Evolutionary conservation across 2,329 filamentous ascomycete species (phyloP).

Genomic region (Pyrenochaeta sp.): DNA sequence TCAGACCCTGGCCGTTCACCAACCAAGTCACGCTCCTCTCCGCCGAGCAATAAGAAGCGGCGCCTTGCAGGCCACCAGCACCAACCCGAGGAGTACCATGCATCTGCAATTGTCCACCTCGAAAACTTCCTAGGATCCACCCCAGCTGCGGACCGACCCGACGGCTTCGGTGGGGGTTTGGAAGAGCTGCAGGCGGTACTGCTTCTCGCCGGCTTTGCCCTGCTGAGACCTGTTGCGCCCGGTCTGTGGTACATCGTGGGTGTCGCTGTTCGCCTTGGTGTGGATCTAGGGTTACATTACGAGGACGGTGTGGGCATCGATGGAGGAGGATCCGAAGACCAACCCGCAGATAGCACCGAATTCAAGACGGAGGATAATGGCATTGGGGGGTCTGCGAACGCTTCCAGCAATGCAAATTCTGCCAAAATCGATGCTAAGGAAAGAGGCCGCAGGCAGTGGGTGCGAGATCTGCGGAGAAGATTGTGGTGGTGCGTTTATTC

Average conservation of each 20-base stretch:
- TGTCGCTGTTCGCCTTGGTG: constrained; percentile 86
- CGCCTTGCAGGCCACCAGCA: constrained; percentile 62
- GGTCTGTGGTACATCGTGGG: constrained; percentile 98
- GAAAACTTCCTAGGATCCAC: constrained; percentile 81
- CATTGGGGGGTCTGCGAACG: constrained; percentile 15
- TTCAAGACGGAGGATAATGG: constrained; percentile 45
- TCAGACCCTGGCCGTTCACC: constrained; percentile 40
- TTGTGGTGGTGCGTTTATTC: constrained; percentile 99
- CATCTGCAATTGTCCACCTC: constrained; percentile 89
- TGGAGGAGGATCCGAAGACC: constrained; percentile 48
- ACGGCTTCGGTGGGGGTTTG: constrained; percentile 81
- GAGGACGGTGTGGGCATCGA: constrained; percentile 80
- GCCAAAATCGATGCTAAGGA: constrained; percentile 60
- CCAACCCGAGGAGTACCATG: constrained; percentile 95
- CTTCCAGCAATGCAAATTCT: constrained; percentile 27
- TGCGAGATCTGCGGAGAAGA: constrained; percentile 82
- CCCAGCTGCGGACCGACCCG: constrained; percentile 61
- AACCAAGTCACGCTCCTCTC: constrained; percentile 36
- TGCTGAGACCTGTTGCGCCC: constrained; percentile 84
- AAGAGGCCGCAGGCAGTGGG: constrained; percentile 77
- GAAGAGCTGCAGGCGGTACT: constrained; percentile 95
- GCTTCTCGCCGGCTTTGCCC: constrained; percentile 86
- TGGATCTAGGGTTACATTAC: constrained; percentile 91
- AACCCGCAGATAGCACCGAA: constrained; percentile 26
- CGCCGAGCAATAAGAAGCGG: constrained; percentile 48